Evolutionary conservation across 805 yeast genomes (phyloP).

Genomic region (Torulaspora maleeae): DNA sequence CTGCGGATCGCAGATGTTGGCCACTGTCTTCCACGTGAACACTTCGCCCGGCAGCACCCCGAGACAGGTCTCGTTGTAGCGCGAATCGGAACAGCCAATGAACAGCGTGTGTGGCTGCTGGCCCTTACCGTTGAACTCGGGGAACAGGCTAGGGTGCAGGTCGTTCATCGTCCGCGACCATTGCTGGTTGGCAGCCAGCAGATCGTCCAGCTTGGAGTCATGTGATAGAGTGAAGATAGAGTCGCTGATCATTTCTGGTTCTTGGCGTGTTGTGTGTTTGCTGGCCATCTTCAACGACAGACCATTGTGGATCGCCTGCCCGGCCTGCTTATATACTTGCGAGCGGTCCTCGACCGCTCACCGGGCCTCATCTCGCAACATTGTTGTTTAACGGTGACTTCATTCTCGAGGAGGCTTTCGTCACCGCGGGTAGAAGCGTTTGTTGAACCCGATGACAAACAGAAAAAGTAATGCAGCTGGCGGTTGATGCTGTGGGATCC

Average conservation of each 20-base stretch:
- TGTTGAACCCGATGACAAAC: too few species aligned
- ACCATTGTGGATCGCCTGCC: too few species aligned
- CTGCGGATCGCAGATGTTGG: slow-evolving; percentile 62
- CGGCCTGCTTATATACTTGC: too few species aligned
- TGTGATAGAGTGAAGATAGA: slow-evolving; percentile 25
- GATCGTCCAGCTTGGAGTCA: slow-evolving; percentile 35
- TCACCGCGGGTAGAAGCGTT: neutral
- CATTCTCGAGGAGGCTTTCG: slow-evolving; percentile 1
- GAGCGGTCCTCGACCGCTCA: too few species aligned
- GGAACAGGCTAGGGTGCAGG: slow-evolving; percentile 54
- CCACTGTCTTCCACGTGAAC: slow-evolving; percentile 84
- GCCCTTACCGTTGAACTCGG: slow-evolving; percentile 61
- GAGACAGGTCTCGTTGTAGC: slow-evolving; percentile 75
- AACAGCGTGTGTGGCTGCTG: slow-evolving; percentile 91
- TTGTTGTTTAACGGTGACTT: slow-evolving; percentile 1
- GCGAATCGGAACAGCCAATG: slow-evolving; percentile 92
- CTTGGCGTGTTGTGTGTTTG: neutral
- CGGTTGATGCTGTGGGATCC: too few species aligned
- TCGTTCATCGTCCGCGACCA: slow-evolving; percentile 46
- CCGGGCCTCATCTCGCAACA: too few species aligned
- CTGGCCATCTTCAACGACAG: neutral
- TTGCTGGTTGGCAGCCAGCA: slow-evolving; percentile 39
- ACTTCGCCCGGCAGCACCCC: slow-evolving; percentile 86
- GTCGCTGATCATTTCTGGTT: slow-evolving; percentile 16
- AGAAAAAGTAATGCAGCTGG: too few species aligned